Evolutionary conservation across 306 rosid genomes (phyloP).

Genomic region (Cicer chorassanicum): DNA sequence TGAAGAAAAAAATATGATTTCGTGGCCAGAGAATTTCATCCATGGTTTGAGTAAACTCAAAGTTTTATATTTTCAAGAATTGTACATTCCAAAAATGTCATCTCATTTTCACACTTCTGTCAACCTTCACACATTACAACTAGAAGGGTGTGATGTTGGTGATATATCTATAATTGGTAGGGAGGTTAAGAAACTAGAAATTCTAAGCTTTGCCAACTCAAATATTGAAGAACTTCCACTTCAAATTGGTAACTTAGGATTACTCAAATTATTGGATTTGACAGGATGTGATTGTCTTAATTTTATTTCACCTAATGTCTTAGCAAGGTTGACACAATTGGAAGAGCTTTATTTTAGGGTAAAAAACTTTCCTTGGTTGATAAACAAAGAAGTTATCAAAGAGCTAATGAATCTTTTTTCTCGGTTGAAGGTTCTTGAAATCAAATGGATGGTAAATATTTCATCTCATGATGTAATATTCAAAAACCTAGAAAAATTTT

Average conservation of each 20-base stretch:
- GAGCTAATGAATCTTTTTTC: background rate
- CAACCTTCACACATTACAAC: slow-evolving; percentile 14
- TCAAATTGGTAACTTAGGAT: slow-evolving; percentile 39
- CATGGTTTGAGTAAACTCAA: background rate
- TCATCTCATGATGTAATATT: slow-evolving; percentile 14
- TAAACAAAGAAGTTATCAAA: background rate
- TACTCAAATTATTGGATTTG: slow-evolving; percentile 41
- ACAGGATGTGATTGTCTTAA: slow-evolving; percentile 35
- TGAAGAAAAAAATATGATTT: background rate
- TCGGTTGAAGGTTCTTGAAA: background rate
- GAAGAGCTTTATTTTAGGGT: slow-evolving; percentile 46
- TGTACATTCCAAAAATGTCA: background rate
- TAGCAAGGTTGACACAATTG: slow-evolving; percentile 30
- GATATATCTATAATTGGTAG: slow-evolving; percentile 41
- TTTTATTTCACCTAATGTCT: slow-evolving; percentile 28
- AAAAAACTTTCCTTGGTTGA: slow-evolving; percentile 17
- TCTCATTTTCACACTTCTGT: slow-evolving; percentile 6
- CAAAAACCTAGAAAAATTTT: slow-evolving; percentile 13
- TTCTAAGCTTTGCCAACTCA: slow-evolving; percentile 45
- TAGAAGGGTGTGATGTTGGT: slow-evolving; percentile 39
- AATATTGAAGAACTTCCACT: slow-evolving; percentile 35
- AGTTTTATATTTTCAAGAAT: background rate
- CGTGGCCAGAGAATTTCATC: background rate
- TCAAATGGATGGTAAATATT: background rate
- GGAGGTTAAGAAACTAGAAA: slow-evolving; percentile 31